phyloP scores from a whole-genome alignment of 106 monocot genomes.

The Platanthera guangdongensis region DNA sequence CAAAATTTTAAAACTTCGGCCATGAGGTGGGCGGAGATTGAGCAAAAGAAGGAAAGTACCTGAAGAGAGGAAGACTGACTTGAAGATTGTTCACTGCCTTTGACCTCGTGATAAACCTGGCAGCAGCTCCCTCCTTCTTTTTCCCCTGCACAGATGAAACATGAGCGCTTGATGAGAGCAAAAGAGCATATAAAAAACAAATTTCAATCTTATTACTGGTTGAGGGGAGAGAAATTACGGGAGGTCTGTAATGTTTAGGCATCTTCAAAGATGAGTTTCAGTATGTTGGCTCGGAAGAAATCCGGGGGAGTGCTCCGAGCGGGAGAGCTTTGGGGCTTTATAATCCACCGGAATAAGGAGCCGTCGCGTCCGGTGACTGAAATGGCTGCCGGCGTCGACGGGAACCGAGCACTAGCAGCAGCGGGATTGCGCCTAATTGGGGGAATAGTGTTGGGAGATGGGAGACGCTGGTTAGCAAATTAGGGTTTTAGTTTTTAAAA shows the following conservation, averaged over 20 bases:
- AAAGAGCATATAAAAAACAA: background rate
- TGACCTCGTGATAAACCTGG: slow-evolving; percentile 88
- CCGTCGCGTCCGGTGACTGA: background rate
- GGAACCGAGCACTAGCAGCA: background rate
- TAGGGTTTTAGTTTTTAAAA: background rate
- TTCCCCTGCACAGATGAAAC: slow-evolving; percentile 42
- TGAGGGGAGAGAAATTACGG: slow-evolving; percentile 15
- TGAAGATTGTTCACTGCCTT: slow-evolving; percentile 77
- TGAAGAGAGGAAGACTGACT: slow-evolving; percentile 62
- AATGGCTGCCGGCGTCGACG: background rate
- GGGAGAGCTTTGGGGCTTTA: background rate
- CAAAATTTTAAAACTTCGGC: background rate
- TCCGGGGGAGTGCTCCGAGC: background rate
- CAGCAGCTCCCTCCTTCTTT: slow-evolving; percentile 94
- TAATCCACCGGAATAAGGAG: background rate
- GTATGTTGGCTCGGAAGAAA: background rate
- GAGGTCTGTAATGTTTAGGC: slow-evolving; percentile 59
- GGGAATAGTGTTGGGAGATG: too few relatives aligned
- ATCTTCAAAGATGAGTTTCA: slow-evolving; percentile 11
- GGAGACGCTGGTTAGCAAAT: too few relatives aligned
- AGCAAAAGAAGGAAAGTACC: slow-evolving; percentile 22
- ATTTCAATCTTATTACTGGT: background rate
- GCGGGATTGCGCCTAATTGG: too few relatives aligned
- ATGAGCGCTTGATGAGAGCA: background rate
- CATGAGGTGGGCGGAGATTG: background rate